Evolutionary conservation across 805 yeast genomes (phyloP).

Genomic region (Suhomyces prunicola): DNA sequence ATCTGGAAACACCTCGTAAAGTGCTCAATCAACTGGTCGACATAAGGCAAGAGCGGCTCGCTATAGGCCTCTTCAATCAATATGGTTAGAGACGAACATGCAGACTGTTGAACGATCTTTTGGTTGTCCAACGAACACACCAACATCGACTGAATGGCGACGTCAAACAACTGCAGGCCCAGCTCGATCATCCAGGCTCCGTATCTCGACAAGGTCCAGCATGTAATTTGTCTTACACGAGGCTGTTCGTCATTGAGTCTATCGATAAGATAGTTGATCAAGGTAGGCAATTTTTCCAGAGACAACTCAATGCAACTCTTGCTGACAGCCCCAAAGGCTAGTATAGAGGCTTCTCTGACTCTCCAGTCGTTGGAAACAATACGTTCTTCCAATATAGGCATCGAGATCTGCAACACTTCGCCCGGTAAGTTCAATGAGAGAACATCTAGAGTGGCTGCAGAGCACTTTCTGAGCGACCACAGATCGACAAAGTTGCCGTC

Average conservation of each 20-base stretch:
- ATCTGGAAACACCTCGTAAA: conserved; percentile 69
- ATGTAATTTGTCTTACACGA: conserved; percentile 85
- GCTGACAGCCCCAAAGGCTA: conserved; percentile 94
- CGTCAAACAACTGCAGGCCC: conserved; percentile 65
- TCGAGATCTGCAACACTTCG: conserved; percentile 59
- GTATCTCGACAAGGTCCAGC: conserved; percentile 93
- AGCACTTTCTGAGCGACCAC: conserved; percentile 91
- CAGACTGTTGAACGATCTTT: conserved; percentile 94
- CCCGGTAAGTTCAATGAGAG: conserved; percentile 67
- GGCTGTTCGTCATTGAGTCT: conserved; percentile 73
- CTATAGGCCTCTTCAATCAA: conserved; percentile 76
- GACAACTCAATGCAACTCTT: conserved; percentile 79
- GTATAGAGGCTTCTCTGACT: conserved; percentile 85
- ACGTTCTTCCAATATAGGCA: conserved; percentile 73
- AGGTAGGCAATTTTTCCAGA: conserved; percentile 66
- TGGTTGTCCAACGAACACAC: conserved; percentile 74
- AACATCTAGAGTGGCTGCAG: conserved; percentile 89
- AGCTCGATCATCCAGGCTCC: conserved; percentile 76
- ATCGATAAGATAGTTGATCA: conserved; percentile 83
- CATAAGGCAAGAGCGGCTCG: conserved; percentile 56
- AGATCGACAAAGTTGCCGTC: conserved; percentile 65
- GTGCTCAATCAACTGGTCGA: conserved; percentile 64
- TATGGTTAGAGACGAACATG: conserved; percentile 80
- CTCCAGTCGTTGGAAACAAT: conserved; percentile 79
- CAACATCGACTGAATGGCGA: conserved; percentile 76